Base-by-base conservation (phyloP, 176 grass and related monocot genomes). In the Rhynchospora breviuscula region DNA sequence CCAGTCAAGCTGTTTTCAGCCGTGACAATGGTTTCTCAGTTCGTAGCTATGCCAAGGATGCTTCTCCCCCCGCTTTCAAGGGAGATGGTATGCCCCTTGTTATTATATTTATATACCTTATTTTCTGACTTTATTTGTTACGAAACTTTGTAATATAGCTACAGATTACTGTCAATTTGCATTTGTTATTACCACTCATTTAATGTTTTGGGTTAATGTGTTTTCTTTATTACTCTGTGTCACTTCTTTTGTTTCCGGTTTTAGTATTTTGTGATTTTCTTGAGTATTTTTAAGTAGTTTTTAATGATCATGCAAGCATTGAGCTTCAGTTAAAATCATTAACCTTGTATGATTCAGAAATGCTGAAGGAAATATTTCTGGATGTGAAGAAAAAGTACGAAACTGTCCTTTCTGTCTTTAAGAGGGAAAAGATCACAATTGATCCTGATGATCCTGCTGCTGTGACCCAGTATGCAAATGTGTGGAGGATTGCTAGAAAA, bases 371-470 rank as follows among this genome's bases (percentile, higher is more conserved):
- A 78, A 99, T 99, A 84, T 99, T 99, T 63, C 89, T 87, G 76
- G 97, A 99, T 75, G 88, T 99, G 35, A 99, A 99, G 83, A 95
- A 92, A 56, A 96, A 92, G 83, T 99, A 91, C 67, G 97, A 99
- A 56, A 85, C 77, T 47, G 93, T 88, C 18, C 77, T 99, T 75
- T 81, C 85, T 25, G 90, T 99, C 5, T 91, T 99, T 83, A 95
- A 90, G 75, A 99, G 90, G 89, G 97, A 99, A 85, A 99, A 96
- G 84, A 96, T 99, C 74, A 99, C 89, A 26, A 96, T 99, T 84
- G 93, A 93, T 86, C 93, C 97, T 40, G 91, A 96, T 67, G 97
- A 99, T 83, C 81, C 91, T 40, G 78, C 86, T 52, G 89, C 93
- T 83, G 93, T 99, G 59, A 23, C 88, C 79, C 72, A 65, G 6